These are phyloP conservation scores for Casaregolazyma suthepensis DNA, from an alignment of 1,139 yeast genomes.

Conservation along the genomic window DNA sequence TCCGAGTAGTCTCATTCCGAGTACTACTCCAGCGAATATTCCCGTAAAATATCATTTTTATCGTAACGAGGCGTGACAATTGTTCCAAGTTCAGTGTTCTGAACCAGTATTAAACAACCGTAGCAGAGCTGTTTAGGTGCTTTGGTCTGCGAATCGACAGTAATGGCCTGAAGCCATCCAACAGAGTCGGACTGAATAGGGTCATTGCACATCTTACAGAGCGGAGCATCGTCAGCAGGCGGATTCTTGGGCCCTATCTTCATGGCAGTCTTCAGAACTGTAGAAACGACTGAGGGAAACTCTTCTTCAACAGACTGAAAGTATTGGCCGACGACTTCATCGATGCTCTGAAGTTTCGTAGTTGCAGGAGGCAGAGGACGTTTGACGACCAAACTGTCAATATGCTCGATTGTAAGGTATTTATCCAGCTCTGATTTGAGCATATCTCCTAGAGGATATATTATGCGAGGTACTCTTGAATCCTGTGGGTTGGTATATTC, in stretches of 20 bases:
- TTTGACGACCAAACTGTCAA: slow-evolving; percentile 32
- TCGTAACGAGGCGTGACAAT: slow-evolving; percentile 21
- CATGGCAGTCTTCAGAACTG: slow-evolving; percentile 85
- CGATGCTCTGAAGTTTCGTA: slow-evolving; percentile 68
- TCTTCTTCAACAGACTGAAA: slow-evolving; percentile 69
- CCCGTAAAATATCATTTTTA: slow-evolving; percentile 16
- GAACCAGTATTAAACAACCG: slow-evolving; percentile 65
- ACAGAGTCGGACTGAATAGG: slow-evolving; percentile 44
- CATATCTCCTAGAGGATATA: slow-evolving; percentile 74
- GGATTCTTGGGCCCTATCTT: slow-evolving; percentile 44
- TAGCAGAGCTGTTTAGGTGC: slow-evolving; percentile 48
- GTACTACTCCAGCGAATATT: slow-evolving; percentile 14
- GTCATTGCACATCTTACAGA: slow-evolving; percentile 32
- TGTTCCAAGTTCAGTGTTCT: slow-evolving; percentile 17
- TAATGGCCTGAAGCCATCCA: slow-evolving; percentile 66
- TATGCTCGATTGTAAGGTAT: slow-evolving; percentile 34
- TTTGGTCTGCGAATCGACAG: slow-evolving; percentile 38
- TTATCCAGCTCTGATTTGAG: slow-evolving; percentile 58
- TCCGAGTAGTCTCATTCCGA: too few species aligned
- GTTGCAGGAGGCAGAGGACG: slow-evolving; percentile 24
- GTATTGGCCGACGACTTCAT: slow-evolving; percentile 71
- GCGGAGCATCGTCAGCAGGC: slow-evolving; percentile 17
- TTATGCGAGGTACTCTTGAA: slow-evolving; percentile 21
- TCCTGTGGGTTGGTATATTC: slow-evolving; percentile 17
- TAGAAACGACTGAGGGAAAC: slow-evolving; percentile 86